phyloP scores from a whole-genome alignment of 2,329 filamentous ascomycete genomes.

The Rhinocladiella mackenziei region DNA sequence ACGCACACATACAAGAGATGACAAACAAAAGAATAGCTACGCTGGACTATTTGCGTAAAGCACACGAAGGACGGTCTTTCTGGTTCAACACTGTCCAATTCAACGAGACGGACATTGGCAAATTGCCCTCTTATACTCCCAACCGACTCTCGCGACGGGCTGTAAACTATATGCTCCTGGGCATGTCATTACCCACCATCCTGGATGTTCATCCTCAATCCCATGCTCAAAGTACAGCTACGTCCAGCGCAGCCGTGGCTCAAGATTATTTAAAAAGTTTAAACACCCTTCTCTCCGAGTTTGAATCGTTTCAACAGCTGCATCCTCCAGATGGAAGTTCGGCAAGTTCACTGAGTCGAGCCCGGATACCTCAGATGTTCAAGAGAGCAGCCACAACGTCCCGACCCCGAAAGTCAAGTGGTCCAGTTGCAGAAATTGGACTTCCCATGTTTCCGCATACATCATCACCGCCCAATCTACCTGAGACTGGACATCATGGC shows the following conservation, averaged over 20 bases:
- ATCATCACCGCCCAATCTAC: slow-evolving; percentile 21
- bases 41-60: slow-evolving; percentile 84
- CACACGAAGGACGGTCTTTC: slow-evolving; percentile 92
- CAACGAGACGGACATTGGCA: slow-evolving; percentile 71
- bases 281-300: slow-evolving; percentile 81
- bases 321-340: slow-evolving; percentile 72
- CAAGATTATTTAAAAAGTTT: slow-evolving; percentile 83
- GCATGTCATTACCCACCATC: slow-evolving; percentile 82
- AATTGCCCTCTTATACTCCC: slow-evolving; percentile 79
- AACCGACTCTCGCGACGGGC: slow-evolving; percentile 83
- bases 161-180: slow-evolving; percentile 88
- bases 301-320: slow-evolving; percentile 86
- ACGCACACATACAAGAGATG: slow-evolving; percentile 73
- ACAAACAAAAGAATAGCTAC: slow-evolving; percentile 92
- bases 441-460: slow-evolving; percentile 42
- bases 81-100: slow-evolving; percentile 99
- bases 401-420: slow-evolving; percentile 39
- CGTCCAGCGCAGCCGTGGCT: slow-evolving; percentile 64
- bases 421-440: slow-evolving; percentile 57
- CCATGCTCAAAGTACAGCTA: slow-evolving; percentile 16
- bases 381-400: slow-evolving; percentile 60
- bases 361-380: slow-evolving; percentile 79
- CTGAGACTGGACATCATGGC: slow-evolving; percentile 22
- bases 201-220: slow-evolving; percentile 61
- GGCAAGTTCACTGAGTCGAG: slow-evolving; percentile 67